Evolutionary conservation across 139 green algal genomes (phyloP).

Genomic region (Yamagishiella unicocca): DNA sequence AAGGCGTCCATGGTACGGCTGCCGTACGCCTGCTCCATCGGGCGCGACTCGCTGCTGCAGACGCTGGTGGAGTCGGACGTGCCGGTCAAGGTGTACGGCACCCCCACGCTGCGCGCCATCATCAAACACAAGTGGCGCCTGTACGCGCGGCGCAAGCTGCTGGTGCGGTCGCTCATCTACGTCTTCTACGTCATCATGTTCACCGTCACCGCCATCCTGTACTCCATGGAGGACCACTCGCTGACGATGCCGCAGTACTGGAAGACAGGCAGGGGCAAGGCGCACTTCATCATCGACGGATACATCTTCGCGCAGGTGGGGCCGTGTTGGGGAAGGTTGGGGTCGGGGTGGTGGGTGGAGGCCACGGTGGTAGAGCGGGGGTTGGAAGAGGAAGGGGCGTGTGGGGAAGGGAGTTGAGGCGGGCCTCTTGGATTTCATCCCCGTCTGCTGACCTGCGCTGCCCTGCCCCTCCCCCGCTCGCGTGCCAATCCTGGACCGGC

Average conservation of each 20-base stretch:
- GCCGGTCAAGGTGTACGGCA: conserved; percentile 62
- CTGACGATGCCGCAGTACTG: conserved; percentile 46
- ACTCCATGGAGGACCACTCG: conserved; percentile 51
- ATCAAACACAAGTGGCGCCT: conserved; percentile 66
- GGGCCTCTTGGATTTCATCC: too few relatives aligned
- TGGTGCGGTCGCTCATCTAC: conserved; percentile 49
- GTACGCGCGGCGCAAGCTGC: conserved; percentile 52
- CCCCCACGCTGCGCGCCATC: conserved; percentile 58
- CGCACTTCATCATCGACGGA: conserved; percentile 43
- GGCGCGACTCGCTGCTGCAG: conserved; percentile 61
- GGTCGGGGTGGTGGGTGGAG: background rate
- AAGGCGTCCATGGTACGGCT: conserved; percentile 64
- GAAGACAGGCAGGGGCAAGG: conserved; percentile 13
- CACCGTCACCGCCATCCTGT: conserved; percentile 57
- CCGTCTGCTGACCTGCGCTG: too few relatives aligned
- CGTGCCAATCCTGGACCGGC: too few relatives aligned
- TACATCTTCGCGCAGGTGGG: conserved; percentile 57
- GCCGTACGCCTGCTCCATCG: conserved; percentile 64
- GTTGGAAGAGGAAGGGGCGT: too few relatives aligned
- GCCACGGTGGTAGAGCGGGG: too few relatives aligned
- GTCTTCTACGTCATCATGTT: conserved; percentile 53
- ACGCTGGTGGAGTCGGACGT: conserved; percentile 65
- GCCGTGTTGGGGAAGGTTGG: background rate
- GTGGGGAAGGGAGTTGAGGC: too few relatives aligned
- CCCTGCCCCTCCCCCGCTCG: background rate